Base-by-base conservation (phyloP, 2,329 filamentous ascomycete genomes). In the Aspergillus sp. region DNA sequence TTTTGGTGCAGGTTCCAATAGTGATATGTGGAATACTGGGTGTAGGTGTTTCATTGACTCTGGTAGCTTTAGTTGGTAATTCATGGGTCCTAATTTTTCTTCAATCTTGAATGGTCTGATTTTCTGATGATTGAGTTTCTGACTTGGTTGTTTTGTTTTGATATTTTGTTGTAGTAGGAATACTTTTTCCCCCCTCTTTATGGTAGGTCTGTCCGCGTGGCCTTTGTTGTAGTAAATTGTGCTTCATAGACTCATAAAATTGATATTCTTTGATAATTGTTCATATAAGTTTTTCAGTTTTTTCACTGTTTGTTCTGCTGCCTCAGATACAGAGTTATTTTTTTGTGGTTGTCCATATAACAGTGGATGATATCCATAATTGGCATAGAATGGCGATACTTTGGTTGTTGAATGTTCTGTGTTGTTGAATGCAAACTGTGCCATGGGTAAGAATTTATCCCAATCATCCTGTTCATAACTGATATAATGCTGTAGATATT, bases 401-500 rank as follows among this genome's bases (percentile, higher is more conserved):
- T 35, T 35, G 7, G 8, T 38, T 0, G 6, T 38, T 10, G 9
- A 36, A 6, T 44, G 10, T 5, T 9, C 7, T 0, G 43, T 2
- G 7, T 38, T 44, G 10, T 44, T 44, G 4, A 33, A 44, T 4
- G 32, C 2, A 2, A 32, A 32, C 30, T 32, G 30, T 32, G 30
- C 8, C 30, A 32, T 32, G 8, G 30, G 30, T 12, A 32, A 9
- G 32, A 44, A 44, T 29, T 38, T 4, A 7, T n/a, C 33, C 41
- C 7, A 48, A 28, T 50, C 7, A 33, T 51, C 38, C 9, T 51
- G n/a, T 8, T 51, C 1, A 10, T 52, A 49, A 7, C 48, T 49
- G 0, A 52, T 27, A 30, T 46, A 50, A n/a, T 44, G 26, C 27
- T 27, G 36, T 41, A 52, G n/a, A n/a, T 52, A 49, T 19, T 49